Evolutionary conservation across 2,329 filamentous ascomycete genomes (phyloP), one percentile per base, ranked within the genome.

Genomic region (Botryotinia convoluta): DNA sequence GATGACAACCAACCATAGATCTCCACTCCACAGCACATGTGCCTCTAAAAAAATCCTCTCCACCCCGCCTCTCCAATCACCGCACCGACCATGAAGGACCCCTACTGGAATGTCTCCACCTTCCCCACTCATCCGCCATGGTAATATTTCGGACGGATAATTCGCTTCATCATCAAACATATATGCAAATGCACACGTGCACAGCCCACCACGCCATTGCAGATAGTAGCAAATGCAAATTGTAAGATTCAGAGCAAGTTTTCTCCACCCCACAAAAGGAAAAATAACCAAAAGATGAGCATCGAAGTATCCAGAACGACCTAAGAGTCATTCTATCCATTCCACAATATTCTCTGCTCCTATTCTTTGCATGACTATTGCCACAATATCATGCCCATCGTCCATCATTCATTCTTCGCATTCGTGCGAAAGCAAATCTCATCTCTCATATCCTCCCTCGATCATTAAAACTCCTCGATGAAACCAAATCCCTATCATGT

Each of bases 241-340:
- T 26, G 45, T 48, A 54, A 57, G 45, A 68, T 68, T 54, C 16
- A 16, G 35, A 42, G 48, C 35, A 54, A 54, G 42, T 54, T 39
- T 67, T 68, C 42, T 54, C 35, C 8, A 39, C 45, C 35, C 45
- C 64, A 54, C 64, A 37, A 67, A 45, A 29, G 16, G 16, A 22
- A 39, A 54, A 63, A 26, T 22, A 39, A 20, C 32, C 32, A 68
- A 68, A 22, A 63, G 7, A 67, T 51, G 44, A 37, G 32, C 26
- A 54, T 68, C 26, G 45, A 68, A 68, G 45, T 68, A 54, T 68
- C 64, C 45, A 68, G 64, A 68, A 69, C 37, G 22, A 69, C 67
- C 51, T 69, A 35, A 60, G 16, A 69, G 67, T 44, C 37, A 69
- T 60, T 35, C 51, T 12, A 69, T 44, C 42, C 37, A 42, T 42